Conservation (phyloP, 768 basidiomycete genomes). For the Suillus brevipes region DNA sequence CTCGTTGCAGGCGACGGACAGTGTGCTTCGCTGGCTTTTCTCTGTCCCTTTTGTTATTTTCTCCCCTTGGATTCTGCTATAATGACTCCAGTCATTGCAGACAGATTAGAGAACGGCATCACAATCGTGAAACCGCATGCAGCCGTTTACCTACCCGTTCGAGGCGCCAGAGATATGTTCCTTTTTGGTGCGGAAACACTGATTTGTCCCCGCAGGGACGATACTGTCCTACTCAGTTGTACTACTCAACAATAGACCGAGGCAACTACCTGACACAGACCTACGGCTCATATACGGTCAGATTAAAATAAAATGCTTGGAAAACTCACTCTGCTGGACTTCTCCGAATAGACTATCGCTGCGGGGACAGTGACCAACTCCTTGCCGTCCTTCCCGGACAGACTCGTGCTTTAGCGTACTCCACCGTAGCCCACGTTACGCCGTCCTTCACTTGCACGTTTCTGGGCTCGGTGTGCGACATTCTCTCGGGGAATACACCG, state of each 20-base stretch:
- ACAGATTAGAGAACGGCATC: too few relatives aligned
- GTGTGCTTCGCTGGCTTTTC: too few relatives aligned
- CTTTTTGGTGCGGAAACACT: too few relatives aligned
- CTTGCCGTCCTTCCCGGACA: constrained; percentile 23
- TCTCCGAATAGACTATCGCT: constrained; percentile 71
- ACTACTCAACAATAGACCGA: neutral
- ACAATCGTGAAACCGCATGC: too few relatives aligned
- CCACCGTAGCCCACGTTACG: constrained; percentile 69
- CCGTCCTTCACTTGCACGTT: constrained; percentile 60
- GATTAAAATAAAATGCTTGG: neutral
- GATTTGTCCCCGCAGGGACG: too few relatives aligned
- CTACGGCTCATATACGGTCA: neutral
- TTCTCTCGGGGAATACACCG: constrained; percentile 70
- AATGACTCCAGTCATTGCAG: too few relatives aligned
- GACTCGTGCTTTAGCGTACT: constrained; percentile 52
- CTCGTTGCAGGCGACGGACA: too few relatives aligned
- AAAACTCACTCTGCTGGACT: constrained; percentile 54
- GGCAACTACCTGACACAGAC: constrained; percentile 12
- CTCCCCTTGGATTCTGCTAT: too few relatives aligned
- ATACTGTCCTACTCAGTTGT: neutral
- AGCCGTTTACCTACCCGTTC: too few relatives aligned
- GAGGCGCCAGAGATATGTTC: too few relatives aligned
- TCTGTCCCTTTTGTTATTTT: too few relatives aligned
- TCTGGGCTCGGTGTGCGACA: constrained; percentile 47
- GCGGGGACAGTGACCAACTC: constrained; percentile 57